Evolutionary conservation across 139 green algal species (phyloP), one percentile per base, ranked within the genome.

Genomic region (Mychonastes homosphaera): DNA sequence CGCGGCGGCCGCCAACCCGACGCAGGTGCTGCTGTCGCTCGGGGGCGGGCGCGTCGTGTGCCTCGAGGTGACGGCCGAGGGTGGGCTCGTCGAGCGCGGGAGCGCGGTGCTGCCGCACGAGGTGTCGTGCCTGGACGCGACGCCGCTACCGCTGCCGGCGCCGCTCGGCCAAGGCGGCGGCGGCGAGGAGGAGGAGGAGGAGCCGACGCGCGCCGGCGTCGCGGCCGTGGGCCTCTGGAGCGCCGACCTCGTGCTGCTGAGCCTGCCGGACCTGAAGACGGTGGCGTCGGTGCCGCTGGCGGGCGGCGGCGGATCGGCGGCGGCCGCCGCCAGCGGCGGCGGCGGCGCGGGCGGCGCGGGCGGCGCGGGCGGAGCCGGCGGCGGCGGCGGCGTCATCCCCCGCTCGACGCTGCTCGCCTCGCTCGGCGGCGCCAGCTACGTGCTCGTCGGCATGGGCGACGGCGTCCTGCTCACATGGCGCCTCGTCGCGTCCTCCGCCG

Each of bases 51-150:
- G 75, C 21, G 41, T 96, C 26, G 69, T 86, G 29, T 77, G 79
- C 39, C 64, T 97, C 35, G 71, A 89, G 49, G 58, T 95, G 4
- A 65, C 29, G n/a, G 58, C 54, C 9, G 58, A 63, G 6, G 70
- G 74, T 1, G 32, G 49, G 32, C 39, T 94, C 30, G 8, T 32
- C 2, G 77, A 94, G 65, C 55, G 58, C 16, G 72, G 33, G 2
- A 58, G 67, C 19, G 53, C 63, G 10, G 55, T 74, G 35, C 63
- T 95, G 58, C 73, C 82, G 2, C 56, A 65, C 10, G 89, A 98
- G 63, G 76, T 97, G 8, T 76, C 89, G 0, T 98, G 90, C 71
- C 47, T 97, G 26, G 91, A 98, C 75, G 62, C 92, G 44, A 88
- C 72, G 3, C 83, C 84, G 1, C 47, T 88, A 54, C n/a, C 56